Base-by-base conservation (phyloP, 2,329 filamentous ascomycete species). In the Colletotrichum magnum region DNA sequence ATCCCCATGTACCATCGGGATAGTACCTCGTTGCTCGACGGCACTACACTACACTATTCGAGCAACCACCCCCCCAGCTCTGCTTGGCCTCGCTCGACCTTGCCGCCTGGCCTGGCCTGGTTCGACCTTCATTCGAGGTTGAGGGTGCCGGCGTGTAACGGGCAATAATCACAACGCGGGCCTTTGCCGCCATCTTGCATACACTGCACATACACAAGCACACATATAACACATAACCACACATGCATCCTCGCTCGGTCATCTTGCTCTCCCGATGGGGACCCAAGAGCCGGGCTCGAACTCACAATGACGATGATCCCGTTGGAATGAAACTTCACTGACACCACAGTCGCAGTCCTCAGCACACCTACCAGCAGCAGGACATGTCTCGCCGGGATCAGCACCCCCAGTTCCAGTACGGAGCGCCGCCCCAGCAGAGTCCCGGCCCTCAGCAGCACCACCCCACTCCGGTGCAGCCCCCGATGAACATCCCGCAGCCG, bases 301-400 rank as follows among this genome's bases (percentile, higher is more conserved):
- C n/a, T 7, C 50, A 43, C 54, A 7, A 65, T 26, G 66, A 32
- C 57, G 61, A 52, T 57, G 61, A 52, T 60, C 36, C 16, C n/a
- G 50, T 57, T 36, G 50, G 32, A 52, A 69, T 60, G 66, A 59
- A 69, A 65, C 56, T 60, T 66, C 3, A 56, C 66, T 69, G 26
- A 69, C 61, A 69, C 41, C 79, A 24, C 80, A 39, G 45, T 39
- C 51, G 15, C 73, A 85, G 83, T 75, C 71, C 79, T 45, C 75
- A 78, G 70, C 85, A 88, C 75, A 77, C 82, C 63, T 88, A 88
- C 74, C 85, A 84, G 77, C 85, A 84, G 77, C 70, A 84, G 77
- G 85, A 88, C 71, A 84, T 88, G 85, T 80, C 78, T 72, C 81
- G 81, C 70, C 81, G 82, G 64, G 79, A 79, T 73, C 82, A 84